Evolutionary conservation across 2,329 filamentous ascomycete species (phyloP).

Genomic region (Lecanicillium sp.): DNA sequence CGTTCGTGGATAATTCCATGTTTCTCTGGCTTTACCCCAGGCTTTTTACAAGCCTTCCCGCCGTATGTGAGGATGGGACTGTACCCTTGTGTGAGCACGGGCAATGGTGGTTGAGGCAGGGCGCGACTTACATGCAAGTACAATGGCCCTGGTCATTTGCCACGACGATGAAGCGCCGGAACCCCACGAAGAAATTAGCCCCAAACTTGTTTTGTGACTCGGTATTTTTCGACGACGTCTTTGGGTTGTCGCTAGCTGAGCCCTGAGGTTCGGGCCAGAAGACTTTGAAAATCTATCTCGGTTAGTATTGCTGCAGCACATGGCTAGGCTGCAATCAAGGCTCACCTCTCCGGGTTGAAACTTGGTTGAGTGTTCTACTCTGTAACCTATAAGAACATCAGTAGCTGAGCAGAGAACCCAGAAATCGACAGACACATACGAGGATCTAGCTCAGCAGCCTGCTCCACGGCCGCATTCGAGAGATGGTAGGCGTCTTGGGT

Average conservation of each 20-base stretch:
- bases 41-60: constrained; percentile 43
- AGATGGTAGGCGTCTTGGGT: constrained; percentile 4
- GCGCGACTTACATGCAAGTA: constrained; percentile 43
- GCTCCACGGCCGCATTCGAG: constrained; percentile 2
- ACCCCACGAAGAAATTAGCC: constrained; percentile 37
- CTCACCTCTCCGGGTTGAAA: constrained; percentile 35
- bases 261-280: constrained; percentile 47
- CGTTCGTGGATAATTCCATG: constrained; percentile 45
- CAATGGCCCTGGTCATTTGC: constrained; percentile 44
- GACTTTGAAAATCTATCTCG: constrained; percentile 44
- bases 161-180: constrained; percentile 48
- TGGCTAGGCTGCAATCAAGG: background rate
- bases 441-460: constrained; percentile 23
- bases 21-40: constrained; percentile 41
- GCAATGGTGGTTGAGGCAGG: background rate
- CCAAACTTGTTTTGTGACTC: constrained; percentile 26
- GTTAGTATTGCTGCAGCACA: constrained; percentile 2
- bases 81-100: background rate
- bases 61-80: constrained; percentile 51
- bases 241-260: constrained; percentile 19
- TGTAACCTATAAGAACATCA: constrained; percentile 26
- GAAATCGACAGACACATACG: constrained; percentile 20
- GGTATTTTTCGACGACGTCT: constrained; percentile 21
- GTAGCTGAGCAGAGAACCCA: background rate
- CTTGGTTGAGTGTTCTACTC: constrained; percentile 27